Evolutionary conservation across 257 asterid genomes (phyloP), one percentile per base, ranked within the genome.

Genomic region (Solanum neorickii): DNA sequence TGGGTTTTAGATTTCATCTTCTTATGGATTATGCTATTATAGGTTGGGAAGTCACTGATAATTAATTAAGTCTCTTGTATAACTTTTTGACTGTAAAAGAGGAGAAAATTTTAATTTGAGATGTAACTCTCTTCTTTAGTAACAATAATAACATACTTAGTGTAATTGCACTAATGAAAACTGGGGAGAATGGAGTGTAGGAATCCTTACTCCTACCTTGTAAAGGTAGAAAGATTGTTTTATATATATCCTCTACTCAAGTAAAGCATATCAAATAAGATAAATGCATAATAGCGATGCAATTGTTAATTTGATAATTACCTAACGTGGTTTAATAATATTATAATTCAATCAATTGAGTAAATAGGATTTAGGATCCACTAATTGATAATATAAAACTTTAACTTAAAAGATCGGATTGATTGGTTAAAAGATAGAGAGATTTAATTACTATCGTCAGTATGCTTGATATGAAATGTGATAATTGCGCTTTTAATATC

Each of bases 1-100:
- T 56, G 33, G 16, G 27, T 59, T 27, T 42, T 27, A 12, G 25
- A 41, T 25, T 62, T 89, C 27, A 80, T 78, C 74, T 7, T 73
- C 66, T 23, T 68, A 77, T 85, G 89, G 78, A 18, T 42, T 75
- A 13, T 52, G 25, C 75, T 56, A 42, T 35, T 92, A 87, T 89
- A 96, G 99, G 99, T 94, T 59, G 98, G 99, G 84, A 97, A 97
- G 93, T 94, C 99, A 2, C 91, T 97, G 92, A 90, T 96, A 88
- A 97, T 95, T 15, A 92, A 96, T 95, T 15, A 92, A 96, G 94
- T 90, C 93, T 87, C 93, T 97, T 60, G 90, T 96, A 69, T 5
- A 31, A 66, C 37, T 27, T 66, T 12, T 66, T 66, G 27, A 27
- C 37, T 3, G 20, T 27, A 12, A 27, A 66, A 66, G 74, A 27